Base-by-base conservation (phyloP, 2,329 filamentous ascomycete species). In the Tolypocladium ovalisporum region DNA sequence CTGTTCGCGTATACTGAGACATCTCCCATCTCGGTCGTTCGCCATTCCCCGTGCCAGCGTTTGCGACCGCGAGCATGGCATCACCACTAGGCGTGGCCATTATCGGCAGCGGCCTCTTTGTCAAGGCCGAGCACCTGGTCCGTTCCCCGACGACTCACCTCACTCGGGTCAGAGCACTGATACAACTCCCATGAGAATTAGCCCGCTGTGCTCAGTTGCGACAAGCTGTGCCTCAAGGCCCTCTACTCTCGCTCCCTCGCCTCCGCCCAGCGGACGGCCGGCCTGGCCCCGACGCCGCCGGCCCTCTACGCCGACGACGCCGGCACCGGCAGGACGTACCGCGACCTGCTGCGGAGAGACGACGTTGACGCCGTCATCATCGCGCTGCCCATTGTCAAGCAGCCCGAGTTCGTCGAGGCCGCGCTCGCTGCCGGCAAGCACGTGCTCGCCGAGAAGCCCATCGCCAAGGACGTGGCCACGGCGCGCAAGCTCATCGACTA, bases 401-500 rank as follows among this genome's bases (percentile, higher is more conserved):
- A 88, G 67, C 82, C 84, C 2, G 70, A 70, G 15, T 79, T 80
- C 63, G 80, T 88, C 64, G 75, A 80, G 60, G 76, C 78, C 60
- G 82, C 82, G 0, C 72, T 88, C 22, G 66, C 71, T n/a, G 84
- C 84, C 1, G 84, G 84, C 32, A 89, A 89, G 70, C 84, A 88
- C 65, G 85, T 89, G 9, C 74, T 89, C 3, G 81, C 81, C 19
- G 86, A 89, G 71, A 89, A 89, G 71, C 86, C 86, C 37, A 76
- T 88, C 44, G 85, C 82, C 3, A 79, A 81, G 62, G 82, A 87
- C 62, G 70, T 86, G 10, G 72, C 75, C 1, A 64, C 67, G 1
- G 77, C 71, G 19, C 63, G 69, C 60, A 66, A 70, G 57, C 72
- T 80, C 10, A 70, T 80, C 44, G 68, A 65, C 6, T 71, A 65